A percentile compares a stretch with the other conserved stretches of the same genome.
Conservation (phyloP, 345 rosid genomes). For the Camelina hispida region DNA sequence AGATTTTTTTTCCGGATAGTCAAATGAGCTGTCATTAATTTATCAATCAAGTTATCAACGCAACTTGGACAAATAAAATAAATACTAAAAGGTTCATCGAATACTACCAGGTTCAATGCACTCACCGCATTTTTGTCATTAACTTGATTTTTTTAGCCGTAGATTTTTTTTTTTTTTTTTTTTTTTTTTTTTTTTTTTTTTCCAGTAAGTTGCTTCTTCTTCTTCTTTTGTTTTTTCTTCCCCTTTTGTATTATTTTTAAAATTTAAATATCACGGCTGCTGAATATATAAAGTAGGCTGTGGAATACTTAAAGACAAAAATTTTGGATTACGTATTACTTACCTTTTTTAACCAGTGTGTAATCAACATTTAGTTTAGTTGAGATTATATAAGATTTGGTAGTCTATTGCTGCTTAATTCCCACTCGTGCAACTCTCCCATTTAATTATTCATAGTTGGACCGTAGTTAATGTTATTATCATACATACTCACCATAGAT, state of each 20-base stretch:
- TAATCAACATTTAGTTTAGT: conserved; percentile 11
- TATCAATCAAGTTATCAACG: conserved; percentile 33
- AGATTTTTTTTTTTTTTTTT: conserved; percentile 8
- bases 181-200: not conserved
- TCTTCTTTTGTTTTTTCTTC: not conserved
- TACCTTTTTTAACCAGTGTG: not conserved
- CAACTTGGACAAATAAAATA: conserved; percentile 37
- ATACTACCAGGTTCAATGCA: conserved; percentile 38
- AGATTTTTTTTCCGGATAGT: conserved; percentile 24
- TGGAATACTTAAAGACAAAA: not conserved
- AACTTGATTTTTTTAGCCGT: conserved; percentile 12
- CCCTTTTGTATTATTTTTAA: not conserved
- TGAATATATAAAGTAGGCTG: not conserved
- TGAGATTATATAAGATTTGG: conserved; percentile 20
- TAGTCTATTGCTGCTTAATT: conserved; percentile 18
- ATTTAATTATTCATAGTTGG: conserved; percentile 13
- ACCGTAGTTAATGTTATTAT: conserved; percentile 25
- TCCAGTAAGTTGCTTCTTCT: not conserved
- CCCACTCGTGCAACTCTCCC: conserved; percentile 42
- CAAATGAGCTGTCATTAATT: conserved; percentile 32
- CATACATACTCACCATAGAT: conserved; percentile 2
- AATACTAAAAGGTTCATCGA: conserved; percentile 34
- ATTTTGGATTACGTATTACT: not conserved
- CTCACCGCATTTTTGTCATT: conserved; percentile 33
- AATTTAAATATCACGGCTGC: not conserved